Percentiles rank a stretch among this genome's conserved stretches.
Conservation (phyloP, 1,284 basidiomycete species). For the Microbotryum intermedium region DNA sequence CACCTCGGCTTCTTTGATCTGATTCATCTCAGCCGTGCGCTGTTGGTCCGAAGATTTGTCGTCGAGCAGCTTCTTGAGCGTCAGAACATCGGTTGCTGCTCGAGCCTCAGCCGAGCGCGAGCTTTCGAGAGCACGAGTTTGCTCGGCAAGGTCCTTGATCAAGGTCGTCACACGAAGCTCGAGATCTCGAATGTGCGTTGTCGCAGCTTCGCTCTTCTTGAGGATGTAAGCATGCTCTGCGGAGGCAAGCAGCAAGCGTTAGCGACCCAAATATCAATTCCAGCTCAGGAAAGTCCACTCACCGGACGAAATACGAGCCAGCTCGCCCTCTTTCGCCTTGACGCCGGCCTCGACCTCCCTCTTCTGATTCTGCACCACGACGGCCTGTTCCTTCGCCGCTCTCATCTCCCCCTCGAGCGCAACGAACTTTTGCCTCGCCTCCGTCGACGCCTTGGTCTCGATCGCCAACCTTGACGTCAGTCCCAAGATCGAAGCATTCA, state of each 20-base stretch:
- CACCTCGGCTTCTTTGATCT: conserved; percentile 22
- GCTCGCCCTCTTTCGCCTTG: conserved; percentile 56
- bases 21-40: conserved; percentile 14
- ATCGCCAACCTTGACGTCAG: conserved; percentile 73
- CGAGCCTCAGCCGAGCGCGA: neutral
- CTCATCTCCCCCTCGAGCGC: conserved; percentile 52
- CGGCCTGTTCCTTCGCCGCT: conserved; percentile 54
- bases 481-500: conserved; percentile 65
- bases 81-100: conserved; percentile 7
- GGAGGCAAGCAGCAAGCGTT: neutral
- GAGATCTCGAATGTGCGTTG: neutral
- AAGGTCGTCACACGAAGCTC: conserved; percentile 13
- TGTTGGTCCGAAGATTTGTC: conserved; percentile 20
- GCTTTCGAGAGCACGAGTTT: conserved; percentile 21
- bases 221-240: neutral
- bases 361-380: conserved; percentile 43
- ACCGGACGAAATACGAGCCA: conserved; percentile 30
- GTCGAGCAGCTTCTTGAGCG: conserved; percentile 24
- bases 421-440: conserved; percentile 55
- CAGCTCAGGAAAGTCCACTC: conserved; percentile 35
- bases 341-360: conserved; percentile 47
- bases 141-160: conserved; percentile 31
- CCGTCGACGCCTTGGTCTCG: conserved; percentile 65
- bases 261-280: neutral
- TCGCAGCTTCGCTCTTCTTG: neutral